Evolutionary conservation across 75 land plant genomes (phyloP), one percentile per base, ranked within the genome.

Genomic region (Ceratopteris richardii): DNA sequence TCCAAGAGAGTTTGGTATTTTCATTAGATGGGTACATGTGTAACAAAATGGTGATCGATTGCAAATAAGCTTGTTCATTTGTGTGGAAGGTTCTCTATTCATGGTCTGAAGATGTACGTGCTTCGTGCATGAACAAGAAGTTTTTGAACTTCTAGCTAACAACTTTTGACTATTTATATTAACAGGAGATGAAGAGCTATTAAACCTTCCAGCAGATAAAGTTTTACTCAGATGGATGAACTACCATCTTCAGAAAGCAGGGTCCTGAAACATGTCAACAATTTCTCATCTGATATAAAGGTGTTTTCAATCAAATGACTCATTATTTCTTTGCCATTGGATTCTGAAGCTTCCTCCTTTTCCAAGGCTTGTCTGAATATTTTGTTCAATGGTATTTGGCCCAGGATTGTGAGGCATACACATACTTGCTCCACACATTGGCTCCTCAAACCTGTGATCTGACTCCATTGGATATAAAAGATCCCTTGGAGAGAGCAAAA

Each of bases 201-300:
- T 86, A 79, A 82, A 78, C 66, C 44, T 90, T 57, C 76, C 99
- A 55, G 97, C 99, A 50, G 99, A 95, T 56, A 95, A 95, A 68
- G 71, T 95, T 46, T 65, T 95, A 37, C 75, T 95, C 16, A 74
- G 81, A 57, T 95, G 99, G 99, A 90, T 95, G 96, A 95, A 95
- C 64, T 95, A 86, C 71, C 99, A 90, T 70, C 65, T 95, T 29
- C 76, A 83, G 64, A 95, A 90, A 72, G 71, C 84, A 41, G 86
- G 80, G n/a, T 91, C 81, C 56, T 75, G 63, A 68, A 95, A 76
- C 68, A 61, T 51, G 80, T 95, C 7, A 80, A 85, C 31, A 95
- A 95, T 58, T 95, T 90, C 62, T 86, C 96, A 41, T 79, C 91
- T 51, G 99, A 95, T 68, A 67, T 95, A 20, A 90, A 86, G 99